Evolutionary conservation across 176 grass and related monocot species (phyloP).

Genomic region (Ensete ventricosum): DNA sequence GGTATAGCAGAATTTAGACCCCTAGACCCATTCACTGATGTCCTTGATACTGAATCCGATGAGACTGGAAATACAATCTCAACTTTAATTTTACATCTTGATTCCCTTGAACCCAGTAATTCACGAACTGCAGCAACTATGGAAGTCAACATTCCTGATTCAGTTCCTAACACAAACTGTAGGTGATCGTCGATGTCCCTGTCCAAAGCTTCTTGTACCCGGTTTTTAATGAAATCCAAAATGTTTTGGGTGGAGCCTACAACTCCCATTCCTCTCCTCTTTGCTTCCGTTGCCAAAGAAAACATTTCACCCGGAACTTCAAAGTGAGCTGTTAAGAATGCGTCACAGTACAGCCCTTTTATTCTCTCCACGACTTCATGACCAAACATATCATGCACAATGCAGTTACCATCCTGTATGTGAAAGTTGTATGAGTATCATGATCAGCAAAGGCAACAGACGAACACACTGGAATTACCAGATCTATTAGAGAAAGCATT

Average conservation of each 20-base stretch:
- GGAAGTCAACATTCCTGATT: too few species aligned
- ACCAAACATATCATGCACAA: conserved; percentile 92
- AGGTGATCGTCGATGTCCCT: conserved; percentile 62
- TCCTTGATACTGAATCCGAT: too few species aligned
- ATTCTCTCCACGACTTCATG: conserved; percentile 80
- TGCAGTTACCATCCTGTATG: conserved; percentile 72
- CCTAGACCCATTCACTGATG: conserved; percentile 34
- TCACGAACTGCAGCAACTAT: too few species aligned
- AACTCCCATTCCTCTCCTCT: conserved; percentile 77
- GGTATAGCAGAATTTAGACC: conserved; percentile 21
- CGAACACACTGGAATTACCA: too few species aligned
- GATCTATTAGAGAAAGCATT: too few species aligned
- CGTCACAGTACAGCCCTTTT: conserved; percentile 74
- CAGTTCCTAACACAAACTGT: not conserved
- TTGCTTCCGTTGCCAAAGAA: conserved; percentile 62
- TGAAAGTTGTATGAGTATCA: not conserved
- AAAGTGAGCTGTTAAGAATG: conserved; percentile 86
- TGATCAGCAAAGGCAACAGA: too few species aligned
- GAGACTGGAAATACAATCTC: too few species aligned
- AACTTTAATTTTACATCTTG: too few species aligned
- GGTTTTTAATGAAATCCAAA: conserved; percentile 73
- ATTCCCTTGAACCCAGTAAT: conserved; percentile 8
- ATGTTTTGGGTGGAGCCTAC: conserved; percentile 90
- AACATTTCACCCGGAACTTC: conserved; percentile 41
- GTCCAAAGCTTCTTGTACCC: conserved; percentile 55